Percentiles rank a stretch among this genome's conserved stretches.
These are phyloP conservation scores for Ceratocystiopsis minuta DNA, from an alignment of 2,329 filamentous ascomycete species.

Conservation along the genomic window DNA sequence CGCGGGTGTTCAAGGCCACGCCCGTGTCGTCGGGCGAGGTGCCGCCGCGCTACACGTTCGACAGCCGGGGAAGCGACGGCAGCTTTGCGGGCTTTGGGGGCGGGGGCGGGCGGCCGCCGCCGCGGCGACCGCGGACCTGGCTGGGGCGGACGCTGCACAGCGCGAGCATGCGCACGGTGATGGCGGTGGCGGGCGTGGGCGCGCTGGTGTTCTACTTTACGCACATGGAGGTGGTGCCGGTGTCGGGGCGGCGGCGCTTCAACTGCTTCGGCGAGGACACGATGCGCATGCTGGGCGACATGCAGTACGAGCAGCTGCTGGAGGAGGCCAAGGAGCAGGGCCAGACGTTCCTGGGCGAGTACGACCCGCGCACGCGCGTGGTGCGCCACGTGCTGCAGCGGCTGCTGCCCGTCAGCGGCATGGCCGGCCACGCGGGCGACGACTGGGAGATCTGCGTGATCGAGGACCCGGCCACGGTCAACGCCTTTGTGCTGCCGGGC, in stretches of 20 bases:
- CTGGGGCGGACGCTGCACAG: constrained; percentile 4
- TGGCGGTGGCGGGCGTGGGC: constrained; percentile 22
- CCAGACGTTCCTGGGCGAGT: constrained; percentile 36
- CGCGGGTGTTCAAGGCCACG: constrained; percentile 2
- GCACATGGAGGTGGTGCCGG: constrained; percentile 55
- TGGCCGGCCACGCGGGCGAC: constrained; percentile 24
- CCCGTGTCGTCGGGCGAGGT: constrained; percentile 6
- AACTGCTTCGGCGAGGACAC: constrained; percentile 43
- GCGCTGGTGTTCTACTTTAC: constrained; percentile 43
- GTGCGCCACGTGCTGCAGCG: constrained; percentile 48
- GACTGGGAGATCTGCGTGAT: constrained; percentile 62
- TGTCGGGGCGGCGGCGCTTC: constrained; percentile 55
- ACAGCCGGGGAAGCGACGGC: not conserved
- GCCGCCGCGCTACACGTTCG: constrained; percentile 6
- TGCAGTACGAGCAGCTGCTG: constrained; percentile 39
- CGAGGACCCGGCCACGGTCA: constrained; percentile 43
- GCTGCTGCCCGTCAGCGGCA: constrained; percentile 48
- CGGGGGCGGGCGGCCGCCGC: too few species aligned
- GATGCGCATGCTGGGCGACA: constrained; percentile 33
- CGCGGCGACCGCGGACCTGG: not conserved
- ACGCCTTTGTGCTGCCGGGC: constrained; percentile 62
- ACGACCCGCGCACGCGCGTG: constrained; percentile 35
- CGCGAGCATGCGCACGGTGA: constrained; percentile 22
- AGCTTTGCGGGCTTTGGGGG: too few species aligned
- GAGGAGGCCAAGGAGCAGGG: constrained; percentile 32